Percentiles rank a stretch among this genome's conserved stretches.
These are phyloP conservation scores for Psidium friedrichsthalianum DNA, from an alignment of 345 rosid genomes.

Conservation along the genomic window DNA sequence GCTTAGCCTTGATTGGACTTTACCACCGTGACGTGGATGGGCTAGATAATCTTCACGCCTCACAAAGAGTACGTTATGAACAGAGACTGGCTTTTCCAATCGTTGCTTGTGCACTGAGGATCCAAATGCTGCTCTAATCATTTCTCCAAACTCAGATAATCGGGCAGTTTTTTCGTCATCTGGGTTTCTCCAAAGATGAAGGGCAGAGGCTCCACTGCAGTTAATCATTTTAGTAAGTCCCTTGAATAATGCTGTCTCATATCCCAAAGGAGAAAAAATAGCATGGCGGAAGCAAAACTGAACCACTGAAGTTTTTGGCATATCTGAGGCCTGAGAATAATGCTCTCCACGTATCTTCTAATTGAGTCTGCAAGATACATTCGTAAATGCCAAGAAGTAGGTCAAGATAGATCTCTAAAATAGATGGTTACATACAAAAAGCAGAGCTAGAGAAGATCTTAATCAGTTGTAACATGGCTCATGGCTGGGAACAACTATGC, in stretches of 20 bases:
- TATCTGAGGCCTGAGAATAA: slow-evolving; percentile 67
- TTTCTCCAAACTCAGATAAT: slow-evolving; percentile 85
- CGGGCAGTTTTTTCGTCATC: slow-evolving; percentile 56
- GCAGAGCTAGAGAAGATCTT: neutral
- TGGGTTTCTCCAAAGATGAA: slow-evolving; percentile 55
- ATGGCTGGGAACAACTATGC: neutral
- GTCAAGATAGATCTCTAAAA: neutral
- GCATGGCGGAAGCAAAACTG: slow-evolving; percentile 90
- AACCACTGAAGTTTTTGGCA: slow-evolving; percentile 62
- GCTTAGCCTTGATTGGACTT: slow-evolving; percentile 71
- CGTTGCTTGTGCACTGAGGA: slow-evolving; percentile 46
- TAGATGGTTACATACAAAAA: neutral
- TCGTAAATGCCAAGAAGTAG: neutral
- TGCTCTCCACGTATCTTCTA: slow-evolving; percentile 88
- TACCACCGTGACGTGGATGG: slow-evolving; percentile 84
- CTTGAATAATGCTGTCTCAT: slow-evolving; percentile 69
- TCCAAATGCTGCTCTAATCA: slow-evolving; percentile 78
- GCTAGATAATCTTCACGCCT: slow-evolving; percentile 94
- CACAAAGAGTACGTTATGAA: slow-evolving; percentile 65
- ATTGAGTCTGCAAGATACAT: slow-evolving; percentile 41
- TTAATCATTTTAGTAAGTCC: slow-evolving; percentile 50
- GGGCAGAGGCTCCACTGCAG: slow-evolving; percentile 63
- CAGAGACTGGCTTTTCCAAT: slow-evolving; percentile 30
- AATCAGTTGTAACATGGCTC: neutral
- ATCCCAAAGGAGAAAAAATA: slow-evolving; percentile 74